Percentiles rank a stretch among this genome's conserved stretches.
Evolutionary conservation across 1,284 basidiomycete genomes (phyloP).

Genomic region (Ganoderma sp.): DNA sequence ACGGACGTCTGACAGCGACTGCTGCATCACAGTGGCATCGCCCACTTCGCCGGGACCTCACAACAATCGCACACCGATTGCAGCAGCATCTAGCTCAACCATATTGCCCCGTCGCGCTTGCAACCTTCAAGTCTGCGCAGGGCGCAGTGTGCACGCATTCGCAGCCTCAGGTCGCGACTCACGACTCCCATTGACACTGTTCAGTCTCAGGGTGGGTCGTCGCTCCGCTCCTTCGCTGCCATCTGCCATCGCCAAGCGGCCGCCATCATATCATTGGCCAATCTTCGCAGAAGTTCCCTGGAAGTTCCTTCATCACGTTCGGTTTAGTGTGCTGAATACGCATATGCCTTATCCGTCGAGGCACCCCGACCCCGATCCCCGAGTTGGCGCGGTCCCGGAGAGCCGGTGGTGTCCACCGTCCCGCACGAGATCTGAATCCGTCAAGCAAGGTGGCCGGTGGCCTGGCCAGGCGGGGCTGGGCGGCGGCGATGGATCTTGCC

Average conservation of each 20-base stretch:
- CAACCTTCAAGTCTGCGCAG: not conserved
- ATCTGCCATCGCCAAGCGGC: not conserved
- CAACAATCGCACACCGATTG: not conserved
- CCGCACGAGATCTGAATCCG: not conserved
- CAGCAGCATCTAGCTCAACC: not conserved
- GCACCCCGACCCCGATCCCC: not conserved
- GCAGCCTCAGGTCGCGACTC: not conserved
- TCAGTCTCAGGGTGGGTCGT: not conserved
- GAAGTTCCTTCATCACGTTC: not conserved
- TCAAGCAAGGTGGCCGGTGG: not conserved
- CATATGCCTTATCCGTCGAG: not conserved
- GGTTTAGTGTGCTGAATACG: not conserved
- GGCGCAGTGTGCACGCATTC: not conserved
- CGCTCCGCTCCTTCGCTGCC: not conserved
- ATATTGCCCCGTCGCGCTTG: not conserved
- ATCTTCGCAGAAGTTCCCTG: not conserved
- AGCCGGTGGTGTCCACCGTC: not conserved
- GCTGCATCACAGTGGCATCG: not conserved
- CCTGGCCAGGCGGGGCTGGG: not conserved
- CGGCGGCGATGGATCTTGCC: not conserved
- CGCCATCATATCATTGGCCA: not conserved
- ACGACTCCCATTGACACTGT: not conserved
- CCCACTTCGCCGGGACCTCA: not conserved
- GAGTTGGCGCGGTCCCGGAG: not conserved
- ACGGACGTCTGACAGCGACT: conserved; percentile 1